Evolutionary conservation across 2,329 filamentous ascomycete genomes (phyloP).

Genomic region (Trichoderma semiorbis): DNA sequence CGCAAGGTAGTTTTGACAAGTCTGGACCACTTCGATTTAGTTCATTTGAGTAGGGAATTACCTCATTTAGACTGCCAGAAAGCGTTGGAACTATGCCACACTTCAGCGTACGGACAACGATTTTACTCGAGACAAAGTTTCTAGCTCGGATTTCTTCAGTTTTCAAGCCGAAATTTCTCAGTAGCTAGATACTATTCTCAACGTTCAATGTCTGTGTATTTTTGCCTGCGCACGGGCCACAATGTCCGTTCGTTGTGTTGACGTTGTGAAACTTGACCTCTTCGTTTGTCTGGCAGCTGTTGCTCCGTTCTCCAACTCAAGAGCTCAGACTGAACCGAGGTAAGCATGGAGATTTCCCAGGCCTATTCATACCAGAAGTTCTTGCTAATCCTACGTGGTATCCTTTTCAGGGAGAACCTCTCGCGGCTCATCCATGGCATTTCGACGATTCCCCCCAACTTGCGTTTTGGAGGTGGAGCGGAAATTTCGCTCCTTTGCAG

Average conservation of each 20-base stretch:
- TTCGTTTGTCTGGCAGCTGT: background rate
- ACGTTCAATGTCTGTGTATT: background rate
- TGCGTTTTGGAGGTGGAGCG: background rate
- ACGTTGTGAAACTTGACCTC: background rate
- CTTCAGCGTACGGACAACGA: background rate
- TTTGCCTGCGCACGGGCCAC: background rate
- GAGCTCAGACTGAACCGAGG: background rate
- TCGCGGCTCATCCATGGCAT: background rate
- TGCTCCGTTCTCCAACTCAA: background rate
- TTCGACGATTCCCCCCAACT: background rate
- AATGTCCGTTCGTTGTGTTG: background rate
- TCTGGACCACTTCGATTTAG: background rate
- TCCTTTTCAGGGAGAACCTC: background rate
- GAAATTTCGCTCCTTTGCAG: background rate
- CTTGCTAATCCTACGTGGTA: background rate
- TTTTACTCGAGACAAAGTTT: background rate
- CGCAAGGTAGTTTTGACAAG: background rate
- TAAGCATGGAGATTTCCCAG: background rate
- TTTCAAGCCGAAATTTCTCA: background rate
- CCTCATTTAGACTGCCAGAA: background rate
- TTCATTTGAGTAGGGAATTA: background rate
- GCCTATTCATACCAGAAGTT: background rate
- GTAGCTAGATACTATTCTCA: rapidly evolving
- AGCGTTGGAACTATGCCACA: background rate
- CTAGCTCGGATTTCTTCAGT: background rate